Base-by-base conservation (phyloP, 352 stramenopile species). In the Globisporangium nunn region DNA sequence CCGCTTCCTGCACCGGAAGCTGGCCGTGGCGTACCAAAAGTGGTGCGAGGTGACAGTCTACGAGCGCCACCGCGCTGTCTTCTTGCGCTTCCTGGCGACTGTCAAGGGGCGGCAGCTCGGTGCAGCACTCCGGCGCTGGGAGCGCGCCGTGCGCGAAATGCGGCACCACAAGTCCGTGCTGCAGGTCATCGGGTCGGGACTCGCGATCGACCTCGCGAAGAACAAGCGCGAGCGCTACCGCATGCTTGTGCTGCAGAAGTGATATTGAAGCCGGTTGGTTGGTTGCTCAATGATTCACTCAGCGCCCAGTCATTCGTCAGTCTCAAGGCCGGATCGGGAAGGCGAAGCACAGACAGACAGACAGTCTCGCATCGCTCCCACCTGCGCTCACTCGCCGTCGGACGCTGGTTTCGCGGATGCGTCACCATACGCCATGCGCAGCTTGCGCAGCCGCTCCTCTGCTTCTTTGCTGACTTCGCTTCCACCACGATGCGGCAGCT, bases 371-470 rank as follows among this genome's bases (percentile, higher is more conserved):
- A 2, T 18, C 30, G 14, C 49, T 54, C 35, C 30, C 30, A 54
- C 28, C 30, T 39, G 47, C 28, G 14, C 28, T 52, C 28, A 56
- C 35, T 58, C 56, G 18, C 62, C 63, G 3, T 71, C 63, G 3
- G 59, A 64, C 41, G 47, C 29, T 2, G 52, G 52, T 49, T 72
- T 75, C 1, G 56, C 47, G 1, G 84, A 88, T 10, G 85, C 85
- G 65, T 95, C 85, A n/a, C 85, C 85, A 56, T 95, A 95, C 71
- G 77, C 75, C 56, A 78, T 79, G 18, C 76, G 72, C 28, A 95
- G 65, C 57, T 83, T 90, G 31, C 78, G 72, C 56, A 91, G 66
- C 18, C 81, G 78, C 46, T 88, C 67, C 37, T 91, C 70, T 0
- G 80, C 72, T 55, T 86, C 81, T 12, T 63, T 71, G 14, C 62